phyloP scores from a whole-genome alignment of 2,329 filamentous ascomycete species.

The Aspergillus udagawae region DNA sequence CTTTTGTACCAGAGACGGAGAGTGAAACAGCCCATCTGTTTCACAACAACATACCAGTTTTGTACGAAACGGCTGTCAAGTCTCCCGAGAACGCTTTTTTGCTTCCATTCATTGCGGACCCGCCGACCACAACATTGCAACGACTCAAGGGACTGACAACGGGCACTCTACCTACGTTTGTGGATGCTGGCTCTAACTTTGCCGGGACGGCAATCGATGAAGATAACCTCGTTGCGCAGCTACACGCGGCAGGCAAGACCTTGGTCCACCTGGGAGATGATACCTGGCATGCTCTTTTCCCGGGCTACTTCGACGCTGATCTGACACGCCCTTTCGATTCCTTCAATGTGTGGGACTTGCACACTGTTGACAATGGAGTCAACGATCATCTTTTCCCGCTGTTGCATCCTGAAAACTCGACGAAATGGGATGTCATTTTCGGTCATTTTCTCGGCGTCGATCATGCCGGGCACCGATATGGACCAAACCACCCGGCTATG shows the following conservation, averaged over 20 bases:
- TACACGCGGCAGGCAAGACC: slow-evolving; percentile 63
- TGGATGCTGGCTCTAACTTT: slow-evolving; percentile 93
- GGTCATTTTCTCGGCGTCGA: slow-evolving; percentile 94
- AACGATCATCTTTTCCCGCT: slow-evolving; percentile 80
- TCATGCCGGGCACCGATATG: slow-evolving; percentile 94
- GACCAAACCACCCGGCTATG: slow-evolving; percentile 90
- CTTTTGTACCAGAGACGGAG: slow-evolving; percentile 53
- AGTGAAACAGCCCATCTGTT: slow-evolving; percentile 58
- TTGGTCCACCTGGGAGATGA: slow-evolving; percentile 96
- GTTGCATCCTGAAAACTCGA: slow-evolving; percentile 59
- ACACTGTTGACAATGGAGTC: slow-evolving; percentile 95
- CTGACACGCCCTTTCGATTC: slow-evolving; percentile 90
- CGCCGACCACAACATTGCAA: slow-evolving; percentile 89
- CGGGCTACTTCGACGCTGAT: slow-evolving; percentile 83
- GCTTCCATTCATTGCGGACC: slow-evolving; percentile 93
- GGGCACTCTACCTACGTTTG: slow-evolving; percentile 88
- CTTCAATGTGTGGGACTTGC: slow-evolving; percentile 96
- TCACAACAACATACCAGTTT: slow-evolving; percentile 81
- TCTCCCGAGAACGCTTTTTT: slow-evolving; percentile 81
- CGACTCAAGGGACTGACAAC: slow-evolving; percentile 91
- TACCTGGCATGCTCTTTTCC: slow-evolving; percentile 92
- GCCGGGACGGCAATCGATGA: slow-evolving; percentile 93
- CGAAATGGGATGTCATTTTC: slow-evolving; percentile 88
- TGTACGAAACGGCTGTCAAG: slow-evolving; percentile 75
- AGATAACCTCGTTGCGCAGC: slow-evolving; percentile 69